phyloP scores from a whole-genome alignment of 306 rosid species.

The Cercis canadensis region DNA sequence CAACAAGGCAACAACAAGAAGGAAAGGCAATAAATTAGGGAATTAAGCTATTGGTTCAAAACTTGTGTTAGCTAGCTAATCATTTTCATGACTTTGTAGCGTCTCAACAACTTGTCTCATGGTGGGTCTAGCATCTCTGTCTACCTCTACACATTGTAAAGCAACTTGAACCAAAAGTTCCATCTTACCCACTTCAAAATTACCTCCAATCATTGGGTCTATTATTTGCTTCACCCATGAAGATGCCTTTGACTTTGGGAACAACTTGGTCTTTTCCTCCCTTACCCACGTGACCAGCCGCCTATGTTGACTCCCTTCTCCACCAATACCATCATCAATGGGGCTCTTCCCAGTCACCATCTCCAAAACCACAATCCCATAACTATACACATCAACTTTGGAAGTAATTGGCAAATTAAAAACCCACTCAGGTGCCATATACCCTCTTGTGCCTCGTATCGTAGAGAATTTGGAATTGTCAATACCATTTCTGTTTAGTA shows the following conservation, averaged over 20 bases:
- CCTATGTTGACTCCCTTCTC: slow-evolving; percentile 19
- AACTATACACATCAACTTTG: slow-evolving; percentile 74
- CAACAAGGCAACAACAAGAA: no score
- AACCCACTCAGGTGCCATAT: no score
- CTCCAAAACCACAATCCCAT: slow-evolving; percentile 68
- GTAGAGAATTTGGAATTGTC: slow-evolving; percentile 36
- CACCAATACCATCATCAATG: not conserved
- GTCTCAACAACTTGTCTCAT: slow-evolving; percentile 52
- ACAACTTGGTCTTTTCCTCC: slow-evolving; percentile 7
- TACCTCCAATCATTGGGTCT: slow-evolving; percentile 26
- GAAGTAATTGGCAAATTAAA: slow-evolving; percentile 64
- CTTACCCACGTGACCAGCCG: slow-evolving; percentile 35
- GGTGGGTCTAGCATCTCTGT: slow-evolving; percentile 47
- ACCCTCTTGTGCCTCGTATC: slow-evolving; percentile 68
- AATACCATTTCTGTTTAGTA: slow-evolving; percentile 36
- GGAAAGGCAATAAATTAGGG: no score
- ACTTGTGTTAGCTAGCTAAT: not conserved
- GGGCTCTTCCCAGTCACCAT: slow-evolving; percentile 57
- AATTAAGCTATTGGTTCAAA: no score
- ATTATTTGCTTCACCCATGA: slow-evolving; percentile 33
- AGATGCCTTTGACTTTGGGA: not conserved
- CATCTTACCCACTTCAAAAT: slow-evolving; percentile 23
- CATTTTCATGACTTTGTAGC: slow-evolving; percentile 33
- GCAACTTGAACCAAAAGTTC: slow-evolving; percentile 37
- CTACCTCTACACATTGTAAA: slow-evolving; percentile 47